Base-by-base conservation (phyloP, 345 rosid genomes). In the Salix dunnii region DNA sequence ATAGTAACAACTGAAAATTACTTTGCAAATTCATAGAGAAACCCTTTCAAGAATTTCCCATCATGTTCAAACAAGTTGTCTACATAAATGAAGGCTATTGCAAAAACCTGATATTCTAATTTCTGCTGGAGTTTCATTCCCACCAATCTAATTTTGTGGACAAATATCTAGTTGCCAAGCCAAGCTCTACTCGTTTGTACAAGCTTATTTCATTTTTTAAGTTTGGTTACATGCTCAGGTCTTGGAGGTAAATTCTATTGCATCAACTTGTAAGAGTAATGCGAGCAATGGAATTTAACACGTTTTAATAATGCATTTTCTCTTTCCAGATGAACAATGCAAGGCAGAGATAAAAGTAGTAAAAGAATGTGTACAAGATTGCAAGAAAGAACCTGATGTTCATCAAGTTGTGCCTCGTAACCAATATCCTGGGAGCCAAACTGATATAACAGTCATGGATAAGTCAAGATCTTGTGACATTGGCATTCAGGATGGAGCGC, bases 401-500 rank as follows among this genome's bases (percentile, higher is more conserved):
- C 75, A 76, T 46, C 70, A 73, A 73, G 43, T 48, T 53, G 73
- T 35, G n/a, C 33, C 38, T 58, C 65, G 36, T 72, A 69, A 74
- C 58, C 38, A 73, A 43, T 62, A 65, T 42, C 63, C 58, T 30
- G 72, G 61, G 23, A 43, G 13, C 70, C 71, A 51, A 62, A 46
- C 40, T 78, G 61, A 76, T 65, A 43, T n/a, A 63, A 16, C 21
- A 3, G 30, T n/a, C 18, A 78, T 71, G 81, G 80, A 78, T 74
- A 74, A 73, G 76, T 82, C 71, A 78, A 68, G 49, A 51, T 66
- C 74, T 51, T 42, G 42, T 69, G 63, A 70, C 61, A 66, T 3
- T 58, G 49, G 30, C 36, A 9, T 66, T 53, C 73, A 64, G 61
- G 79, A 73, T 43, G 84, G 63, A 74, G 74, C 69, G 71, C 84